Evolutionary conservation across 2,329 filamentous ascomycete species (phyloP), one percentile per base, ranked within the genome.

Genomic region (Beauveria asiatica): DNA sequence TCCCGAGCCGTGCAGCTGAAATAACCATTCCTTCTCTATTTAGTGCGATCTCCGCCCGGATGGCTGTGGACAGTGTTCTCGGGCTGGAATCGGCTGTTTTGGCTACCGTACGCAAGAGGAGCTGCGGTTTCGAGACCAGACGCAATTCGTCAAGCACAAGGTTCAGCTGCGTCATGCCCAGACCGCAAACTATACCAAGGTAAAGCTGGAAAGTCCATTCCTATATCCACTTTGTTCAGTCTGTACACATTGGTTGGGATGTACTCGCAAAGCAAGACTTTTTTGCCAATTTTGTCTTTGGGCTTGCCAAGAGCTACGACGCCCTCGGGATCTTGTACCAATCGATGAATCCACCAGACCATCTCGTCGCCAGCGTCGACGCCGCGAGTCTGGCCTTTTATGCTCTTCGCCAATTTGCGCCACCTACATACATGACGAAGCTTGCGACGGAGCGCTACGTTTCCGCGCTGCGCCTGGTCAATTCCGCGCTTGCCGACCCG

Each of bases 71-170:
- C 67, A 69, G 52, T 69, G 68, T 49, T 33, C 55, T 3, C 62
- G 68, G 17, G 67, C 67, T 5, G 57, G 48, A 9, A 57, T 70
- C n/a, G 10, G 50, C 10, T 70, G 67, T n/a, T 62, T 62, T 39
- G 68, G 68, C 21, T 69, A 68, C 41, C 67, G 66, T 4, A 63
- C 68, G 10, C 62, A 64, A 7, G 48, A 64, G 5, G 64, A 65
- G 11, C 59, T 70, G 30, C 54, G 67, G 21, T 66, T 69, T 45
- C 67, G 62, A 10, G 65, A 67, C 55, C 62, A 70, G 45, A 68
- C 65, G 9, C 50, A 44, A 0, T 61, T 61, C 5, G 61, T 64
- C 9, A 54, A 62, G 33, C 62, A 51, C n/a, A 69, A 63, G 39
- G 59, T 46, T 39, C 23, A 57, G 23, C 52, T 60, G 21, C 42